Conservation (phyloP, 2,329 filamentous ascomycete genomes). For the Fusarium brevicatenulatum region DNA sequence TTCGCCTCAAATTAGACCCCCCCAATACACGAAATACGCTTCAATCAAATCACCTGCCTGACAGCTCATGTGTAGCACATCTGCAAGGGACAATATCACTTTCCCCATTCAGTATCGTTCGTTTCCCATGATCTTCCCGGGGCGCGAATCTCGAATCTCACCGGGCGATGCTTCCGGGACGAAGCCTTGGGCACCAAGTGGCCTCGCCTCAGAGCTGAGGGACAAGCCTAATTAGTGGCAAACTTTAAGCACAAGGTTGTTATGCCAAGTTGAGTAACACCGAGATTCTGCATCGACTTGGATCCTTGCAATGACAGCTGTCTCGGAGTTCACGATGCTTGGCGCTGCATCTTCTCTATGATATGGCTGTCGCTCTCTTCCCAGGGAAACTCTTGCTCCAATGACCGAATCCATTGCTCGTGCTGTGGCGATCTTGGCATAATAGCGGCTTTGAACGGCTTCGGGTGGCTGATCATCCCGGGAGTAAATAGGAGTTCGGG, state of each 20-base stretch:
- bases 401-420: slow-evolving; percentile 15
- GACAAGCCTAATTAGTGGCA: background rate
- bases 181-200: slow-evolving; percentile 3
- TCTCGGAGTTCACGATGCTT: background rate
- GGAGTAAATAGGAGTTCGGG: slow-evolving; percentile 16
- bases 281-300: background rate
- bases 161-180: background rate
- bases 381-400: slow-evolving; percentile 33
- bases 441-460: slow-evolving; percentile 19
- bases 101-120: background rate
- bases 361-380: slow-evolving; percentile 20
- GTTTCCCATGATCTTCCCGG: background rate
- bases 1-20: background rate
- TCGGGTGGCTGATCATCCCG: slow-evolving; percentile 30
- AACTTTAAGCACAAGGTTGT: background rate
- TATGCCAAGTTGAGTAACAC: background rate
- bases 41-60: background rate
- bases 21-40: background rate
- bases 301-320: background rate
- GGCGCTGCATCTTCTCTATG: slow-evolving; percentile 14
- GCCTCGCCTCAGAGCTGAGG: background rate
- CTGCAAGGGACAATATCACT: background rate
- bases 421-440: slow-evolving; percentile 22
- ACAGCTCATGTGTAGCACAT: background rate
- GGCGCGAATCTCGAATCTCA: background rate